Base-by-base conservation (phyloP, 2,329 filamentous ascomycete genomes). In the Alternaria hordeiaustralica region DNA sequence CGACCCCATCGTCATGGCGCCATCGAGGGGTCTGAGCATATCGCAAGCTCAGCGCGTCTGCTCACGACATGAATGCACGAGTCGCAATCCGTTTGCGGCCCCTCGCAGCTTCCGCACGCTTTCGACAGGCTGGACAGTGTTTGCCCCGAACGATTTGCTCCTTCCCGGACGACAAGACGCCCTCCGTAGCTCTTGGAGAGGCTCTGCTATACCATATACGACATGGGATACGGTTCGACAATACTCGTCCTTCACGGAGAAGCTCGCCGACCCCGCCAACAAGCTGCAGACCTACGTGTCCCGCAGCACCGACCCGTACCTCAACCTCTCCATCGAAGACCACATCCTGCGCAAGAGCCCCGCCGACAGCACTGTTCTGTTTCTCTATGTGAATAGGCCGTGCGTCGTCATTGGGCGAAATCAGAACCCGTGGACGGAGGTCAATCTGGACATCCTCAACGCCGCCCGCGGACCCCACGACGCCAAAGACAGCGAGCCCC, bases 391-490 rank as follows among this genome's bases (percentile, higher is more conserved):
- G 73, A 98, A 99, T 81, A 82, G 88, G 41, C 94, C 95, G 1
- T 94, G 92, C 78, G 87, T 99, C 63, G 90, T 99, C 76, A 90
- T 99, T 70, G 96, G 96, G 46, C 90, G 96, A 64, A 99, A 99
- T 79, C 96, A 99, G 83, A 99, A 99, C 79, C 96, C 96, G 58
- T 99, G 95, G 96, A 86, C 93, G 9, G 96, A 99, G 82, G 89
- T 93, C 65, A 92, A 97, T 77, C 85, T 97, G 9, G 82, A 82
- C 43, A 84, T 88, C 1, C 82, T 97, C 9, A 73, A 82, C 73
- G 74, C 83, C 65, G 78, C 80, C n/a, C 60, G 44, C 30, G 49
- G 36, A 20, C 68, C 77, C 66, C 46, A 66, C 23, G 33, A 63
- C 13, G 55, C 60, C 56, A 66, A 74, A 44, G 64, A 70, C 56